Conservation (phyloP, 257 asterid genomes). For the Petunia axillaris region DNA sequence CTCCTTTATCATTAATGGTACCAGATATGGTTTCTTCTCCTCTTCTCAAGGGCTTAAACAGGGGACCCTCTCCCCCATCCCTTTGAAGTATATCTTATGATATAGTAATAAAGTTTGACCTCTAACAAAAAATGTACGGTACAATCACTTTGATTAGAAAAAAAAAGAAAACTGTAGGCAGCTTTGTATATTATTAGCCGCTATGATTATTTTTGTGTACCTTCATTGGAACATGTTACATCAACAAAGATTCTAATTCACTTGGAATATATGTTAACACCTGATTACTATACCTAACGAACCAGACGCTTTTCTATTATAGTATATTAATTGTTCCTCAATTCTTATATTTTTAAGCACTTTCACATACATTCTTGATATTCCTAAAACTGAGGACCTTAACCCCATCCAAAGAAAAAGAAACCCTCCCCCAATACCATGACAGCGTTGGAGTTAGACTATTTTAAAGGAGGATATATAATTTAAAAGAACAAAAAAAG, state of each 20-base stretch:
- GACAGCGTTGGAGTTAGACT: background rate
- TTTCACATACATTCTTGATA: conserved; percentile 24
- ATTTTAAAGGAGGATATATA: background rate
- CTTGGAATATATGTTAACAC: conserved; percentile 51
- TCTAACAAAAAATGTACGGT: conserved; percentile 10
- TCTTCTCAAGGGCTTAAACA: too few relatives aligned
- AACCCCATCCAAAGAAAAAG: background rate
- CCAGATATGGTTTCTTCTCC: too few relatives aligned
- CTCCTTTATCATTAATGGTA: too few relatives aligned
- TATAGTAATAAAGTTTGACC: conserved; percentile 15
- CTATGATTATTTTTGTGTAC: conserved; percentile 13
- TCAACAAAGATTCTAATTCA: conserved; percentile 46
- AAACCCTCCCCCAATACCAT: background rate
- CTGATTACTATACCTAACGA: conserved; percentile 47
- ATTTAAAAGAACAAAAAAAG: background rate
- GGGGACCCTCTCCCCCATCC: too few relatives aligned
- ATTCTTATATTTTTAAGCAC: conserved; percentile 33
- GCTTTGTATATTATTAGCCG: background rate
- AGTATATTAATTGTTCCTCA: conserved; percentile 28
- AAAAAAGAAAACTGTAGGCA: background rate
- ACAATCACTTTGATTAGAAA: conserved; percentile 1
- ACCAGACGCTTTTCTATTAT: conserved; percentile 31
- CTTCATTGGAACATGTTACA: conserved; percentile 42
- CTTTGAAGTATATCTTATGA: background rate
- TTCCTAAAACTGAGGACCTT: conserved; percentile 21